These are phyloP conservation scores for Ophiosphaerella herpotricha DNA, from an alignment of 2,329 filamentous ascomycete species.

Conservation along the genomic window DNA sequence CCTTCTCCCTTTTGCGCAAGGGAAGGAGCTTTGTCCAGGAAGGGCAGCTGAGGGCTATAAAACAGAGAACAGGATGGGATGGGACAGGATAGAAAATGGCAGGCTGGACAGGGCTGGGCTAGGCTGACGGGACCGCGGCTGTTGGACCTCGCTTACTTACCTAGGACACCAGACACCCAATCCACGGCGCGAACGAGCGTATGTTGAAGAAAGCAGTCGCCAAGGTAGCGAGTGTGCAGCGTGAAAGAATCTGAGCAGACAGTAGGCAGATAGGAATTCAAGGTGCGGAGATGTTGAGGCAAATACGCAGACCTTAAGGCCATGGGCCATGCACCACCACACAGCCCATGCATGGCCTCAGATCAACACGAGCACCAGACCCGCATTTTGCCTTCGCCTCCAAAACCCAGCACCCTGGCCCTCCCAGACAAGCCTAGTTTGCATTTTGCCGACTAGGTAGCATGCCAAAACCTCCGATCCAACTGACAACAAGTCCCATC, in stretches of 20 bases:
- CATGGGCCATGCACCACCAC: background rate
- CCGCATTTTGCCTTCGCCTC: conserved; percentile 5
- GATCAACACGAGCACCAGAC: conserved; percentile 11
- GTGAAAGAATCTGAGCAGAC: too few relatives aligned
- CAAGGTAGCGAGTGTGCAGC: background rate
- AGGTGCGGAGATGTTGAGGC: background rate
- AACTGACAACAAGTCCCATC: too few relatives aligned
- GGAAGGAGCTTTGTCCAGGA: conserved; percentile 11
- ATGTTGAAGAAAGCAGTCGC: background rate
- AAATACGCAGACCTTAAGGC: conserved; percentile 15
- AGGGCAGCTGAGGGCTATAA: conserved; percentile 8
- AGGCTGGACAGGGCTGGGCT: conserved; percentile 6
- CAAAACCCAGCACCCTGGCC: background rate
- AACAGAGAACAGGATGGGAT: background rate
- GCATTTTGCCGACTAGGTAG: background rate
- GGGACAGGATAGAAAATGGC: background rate
- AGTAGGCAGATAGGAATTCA: background rate
- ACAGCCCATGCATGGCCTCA: conserved; percentile 2
- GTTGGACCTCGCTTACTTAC: too few relatives aligned
- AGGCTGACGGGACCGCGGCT: background rate
- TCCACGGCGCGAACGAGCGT: background rate
- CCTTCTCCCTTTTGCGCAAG: conserved; percentile 2
- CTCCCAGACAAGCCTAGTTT: background rate
- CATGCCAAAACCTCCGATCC: too few relatives aligned
- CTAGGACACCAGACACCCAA: too few relatives aligned